Conservation (phyloP, 805 yeast species). For the Ogataea degrootiae region DNA sequence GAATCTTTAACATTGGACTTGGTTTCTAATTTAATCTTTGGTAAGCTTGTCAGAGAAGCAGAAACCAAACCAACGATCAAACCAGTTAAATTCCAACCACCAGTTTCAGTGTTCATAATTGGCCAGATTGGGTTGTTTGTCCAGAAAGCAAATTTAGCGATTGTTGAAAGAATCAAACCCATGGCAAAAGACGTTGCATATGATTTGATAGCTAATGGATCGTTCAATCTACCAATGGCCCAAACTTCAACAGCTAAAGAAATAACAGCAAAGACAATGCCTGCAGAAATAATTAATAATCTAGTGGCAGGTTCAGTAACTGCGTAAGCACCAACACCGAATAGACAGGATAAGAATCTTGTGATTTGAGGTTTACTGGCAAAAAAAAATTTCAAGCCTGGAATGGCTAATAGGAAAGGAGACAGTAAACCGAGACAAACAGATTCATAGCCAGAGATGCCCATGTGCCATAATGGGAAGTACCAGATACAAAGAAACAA, state of each 20-base stretch:
- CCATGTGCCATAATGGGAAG: conserved; percentile 98
- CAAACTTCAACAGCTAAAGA: conserved; percentile 53
- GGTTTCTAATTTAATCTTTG: conserved; percentile 4
- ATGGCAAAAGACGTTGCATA: conserved; percentile 55
- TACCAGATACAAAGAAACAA: conserved; percentile 89
- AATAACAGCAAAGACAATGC: conserved; percentile 57
- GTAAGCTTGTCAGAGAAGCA: conserved; percentile 51
- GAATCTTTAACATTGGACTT: neutral
- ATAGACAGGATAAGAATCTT: conserved; percentile 47
- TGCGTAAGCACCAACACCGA: conserved; percentile 74
- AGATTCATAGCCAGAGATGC: conserved; percentile 91
- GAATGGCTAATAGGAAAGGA: conserved; percentile 35
- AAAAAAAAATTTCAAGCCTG: conserved; percentile 34
- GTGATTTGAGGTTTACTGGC: conserved; percentile 47
- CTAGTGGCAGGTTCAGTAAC: conserved; percentile 66
- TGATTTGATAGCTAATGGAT: conserved; percentile 28
- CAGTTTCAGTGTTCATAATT: conserved; percentile 76
- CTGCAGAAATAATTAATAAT: conserved; percentile 60
- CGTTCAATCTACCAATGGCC: conserved; percentile 30
- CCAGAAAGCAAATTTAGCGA: conserved; percentile 68
- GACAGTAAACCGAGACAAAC: conserved; percentile 52
- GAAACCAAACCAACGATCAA: conserved; percentile 56
- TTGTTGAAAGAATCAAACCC: conserved; percentile 71
- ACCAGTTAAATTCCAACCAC: conserved; percentile 79
- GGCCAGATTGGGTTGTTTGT: conserved; percentile 98